phyloP scores from a whole-genome alignment of 257 asterid species.

The Solanum ahanhuiri region DNA sequence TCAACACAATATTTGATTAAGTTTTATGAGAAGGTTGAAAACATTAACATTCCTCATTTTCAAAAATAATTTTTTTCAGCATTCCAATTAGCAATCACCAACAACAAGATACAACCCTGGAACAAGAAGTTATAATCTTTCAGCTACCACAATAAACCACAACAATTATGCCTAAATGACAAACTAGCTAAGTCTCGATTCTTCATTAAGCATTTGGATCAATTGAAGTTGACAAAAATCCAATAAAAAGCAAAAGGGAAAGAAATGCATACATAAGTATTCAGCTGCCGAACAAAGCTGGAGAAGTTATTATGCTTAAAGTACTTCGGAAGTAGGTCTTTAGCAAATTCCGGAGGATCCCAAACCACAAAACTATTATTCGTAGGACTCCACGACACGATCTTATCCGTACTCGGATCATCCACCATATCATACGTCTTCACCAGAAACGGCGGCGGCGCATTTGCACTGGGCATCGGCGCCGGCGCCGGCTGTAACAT shows the following conservation, averaged over 20 bases:
- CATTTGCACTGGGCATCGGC: constrained; percentile 6
- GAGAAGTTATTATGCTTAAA: constrained; percentile 78
- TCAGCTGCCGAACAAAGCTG: constrained; percentile 65
- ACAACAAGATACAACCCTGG: neutral
- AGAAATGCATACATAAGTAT: constrained; percentile 11
- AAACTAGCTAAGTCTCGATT: neutral
- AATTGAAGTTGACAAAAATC: neutral
- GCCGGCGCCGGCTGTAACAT: neutral
- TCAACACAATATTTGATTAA: neutral
- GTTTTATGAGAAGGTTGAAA: neutral
- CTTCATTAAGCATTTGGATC: neutral
- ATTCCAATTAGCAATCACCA: neutral
- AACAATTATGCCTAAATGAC: neutral
- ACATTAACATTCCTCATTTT: neutral
- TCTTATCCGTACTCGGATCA: constrained; percentile 11
- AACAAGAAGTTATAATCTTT: neutral
- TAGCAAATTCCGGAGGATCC: constrained; percentile 20
- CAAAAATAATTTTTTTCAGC: neutral
- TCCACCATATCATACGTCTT: constrained; percentile 25
- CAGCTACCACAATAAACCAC: neutral
- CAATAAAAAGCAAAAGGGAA: neutral
- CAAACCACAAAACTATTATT: constrained; percentile 19
- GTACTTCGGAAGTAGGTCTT: constrained; percentile 26
- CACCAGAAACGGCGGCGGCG: constrained; percentile 16
- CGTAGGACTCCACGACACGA: constrained; percentile 17